These are phyloP conservation scores for Vinca major DNA, from an alignment of 305 asterid species.

Conservation along the genomic window DNA sequence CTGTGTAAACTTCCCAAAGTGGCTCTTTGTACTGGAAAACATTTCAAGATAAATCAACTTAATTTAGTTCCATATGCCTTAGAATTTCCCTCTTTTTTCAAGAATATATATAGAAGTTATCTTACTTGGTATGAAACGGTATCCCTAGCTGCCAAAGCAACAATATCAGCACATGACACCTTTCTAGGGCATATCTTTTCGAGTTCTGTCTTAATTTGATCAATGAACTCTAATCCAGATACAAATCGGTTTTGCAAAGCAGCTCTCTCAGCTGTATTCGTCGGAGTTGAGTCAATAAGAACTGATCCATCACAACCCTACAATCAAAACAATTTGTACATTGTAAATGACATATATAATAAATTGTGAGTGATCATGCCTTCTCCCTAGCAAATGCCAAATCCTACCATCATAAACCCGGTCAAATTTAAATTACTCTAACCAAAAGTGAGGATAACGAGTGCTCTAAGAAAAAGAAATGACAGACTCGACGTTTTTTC, in stretches of 20 bases:
- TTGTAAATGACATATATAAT: too few relatives aligned
- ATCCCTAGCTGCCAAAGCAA: slow-evolving; percentile 27
- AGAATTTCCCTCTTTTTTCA: too few relatives aligned
- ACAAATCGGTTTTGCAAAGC: slow-evolving; percentile 17
- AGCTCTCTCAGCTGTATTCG: slow-evolving; percentile 15
- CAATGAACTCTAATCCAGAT: slow-evolving; percentile 20
- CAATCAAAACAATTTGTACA: not conserved
- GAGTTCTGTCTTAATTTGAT: slow-evolving; percentile 19
- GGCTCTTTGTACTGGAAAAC: slow-evolving; percentile 18
- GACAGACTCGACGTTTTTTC: too few relatives aligned
- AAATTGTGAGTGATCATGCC: too few relatives aligned
- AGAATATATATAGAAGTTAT: too few relatives aligned
- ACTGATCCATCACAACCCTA: slow-evolving; percentile 34
- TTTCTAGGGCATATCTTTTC: slow-evolving; percentile 14
- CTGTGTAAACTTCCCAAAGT: slow-evolving; percentile 28
- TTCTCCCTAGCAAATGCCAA: too few relatives aligned
- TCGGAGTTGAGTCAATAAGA: slow-evolving; percentile 15
- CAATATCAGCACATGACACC: slow-evolving; percentile 29
- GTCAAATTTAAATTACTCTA: too few relatives aligned
- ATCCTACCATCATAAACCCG: too few relatives aligned
- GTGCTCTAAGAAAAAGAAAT: too few relatives aligned
- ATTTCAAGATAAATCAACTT: not conserved
- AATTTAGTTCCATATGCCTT: too few relatives aligned
- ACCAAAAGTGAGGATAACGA: too few relatives aligned
- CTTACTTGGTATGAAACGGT: slow-evolving; percentile 25